These are phyloP conservation scores for Phytophthora constricta DNA, from an alignment of 352 stramenopile genomes.

Conservation along the genomic window DNA sequence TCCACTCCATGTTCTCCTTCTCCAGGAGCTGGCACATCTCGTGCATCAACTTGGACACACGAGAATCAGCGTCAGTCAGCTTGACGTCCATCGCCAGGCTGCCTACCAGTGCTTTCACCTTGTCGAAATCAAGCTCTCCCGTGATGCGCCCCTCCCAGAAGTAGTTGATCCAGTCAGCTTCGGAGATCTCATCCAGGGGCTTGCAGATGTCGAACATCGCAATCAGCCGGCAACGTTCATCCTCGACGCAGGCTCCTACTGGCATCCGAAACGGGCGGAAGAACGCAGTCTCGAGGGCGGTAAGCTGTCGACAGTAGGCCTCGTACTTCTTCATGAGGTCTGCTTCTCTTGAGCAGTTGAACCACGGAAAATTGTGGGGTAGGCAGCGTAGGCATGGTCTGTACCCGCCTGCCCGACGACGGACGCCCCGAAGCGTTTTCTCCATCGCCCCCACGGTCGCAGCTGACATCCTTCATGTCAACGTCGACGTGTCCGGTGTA, in stretches of 20 bases:
- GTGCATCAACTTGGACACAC: constrained; percentile 3
- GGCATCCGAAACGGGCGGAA: not conserved
- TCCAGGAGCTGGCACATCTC: constrained; percentile 8
- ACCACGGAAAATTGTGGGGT: not conserved
- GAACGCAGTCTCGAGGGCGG: not conserved
- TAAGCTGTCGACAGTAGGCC: not conserved
- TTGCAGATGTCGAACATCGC: constrained; percentile 6
- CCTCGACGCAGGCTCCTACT: not conserved
- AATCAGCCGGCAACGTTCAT: not conserved
- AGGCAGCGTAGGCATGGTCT: not conserved
- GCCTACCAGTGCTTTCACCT: not conserved
- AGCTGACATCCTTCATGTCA: not conserved
- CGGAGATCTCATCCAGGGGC: not conserved
- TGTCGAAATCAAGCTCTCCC: not conserved
- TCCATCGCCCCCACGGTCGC: not conserved
- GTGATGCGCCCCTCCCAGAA: constrained; percentile 5
- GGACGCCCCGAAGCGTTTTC: not conserved
- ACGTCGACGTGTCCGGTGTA: not conserved
- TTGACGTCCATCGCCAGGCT: not conserved
- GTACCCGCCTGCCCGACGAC: not conserved
- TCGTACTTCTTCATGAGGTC: not conserved
- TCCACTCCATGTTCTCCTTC: constrained; percentile 20
- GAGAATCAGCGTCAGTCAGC: not conserved
- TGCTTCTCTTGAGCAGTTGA: constrained; percentile 1
- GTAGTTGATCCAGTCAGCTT: not conserved